Conservation (phyloP, 2,329 filamentous ascomycete species). For the Ciborinia camelliae region DNA sequence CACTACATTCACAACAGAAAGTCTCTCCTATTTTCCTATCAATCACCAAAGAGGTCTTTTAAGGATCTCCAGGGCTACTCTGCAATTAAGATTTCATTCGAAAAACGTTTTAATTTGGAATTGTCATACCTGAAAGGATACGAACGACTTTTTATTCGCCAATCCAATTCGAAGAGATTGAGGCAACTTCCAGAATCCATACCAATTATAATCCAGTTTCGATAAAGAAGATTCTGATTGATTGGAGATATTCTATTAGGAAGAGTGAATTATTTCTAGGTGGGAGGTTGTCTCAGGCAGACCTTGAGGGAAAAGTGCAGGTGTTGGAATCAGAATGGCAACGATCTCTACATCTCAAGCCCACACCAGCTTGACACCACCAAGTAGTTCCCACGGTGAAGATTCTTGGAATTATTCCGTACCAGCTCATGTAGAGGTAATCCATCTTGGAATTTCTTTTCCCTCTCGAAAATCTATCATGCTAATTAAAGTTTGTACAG, state of each 20-base stretch:
- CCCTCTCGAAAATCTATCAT: neutral
- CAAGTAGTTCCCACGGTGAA: constrained; percentile 35
- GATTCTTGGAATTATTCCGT: constrained; percentile 37
- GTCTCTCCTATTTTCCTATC: constrained; percentile 16
- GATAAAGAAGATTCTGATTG: neutral
- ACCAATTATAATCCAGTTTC: neutral
- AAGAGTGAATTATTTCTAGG: constrained; percentile 1
- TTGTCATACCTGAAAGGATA: neutral
- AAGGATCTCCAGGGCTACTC: neutral
- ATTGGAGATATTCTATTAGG: neutral
- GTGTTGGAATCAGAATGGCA: constrained; percentile 34
- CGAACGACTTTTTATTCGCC: neutral
- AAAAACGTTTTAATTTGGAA: neutral
- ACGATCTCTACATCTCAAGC: constrained; percentile 39
- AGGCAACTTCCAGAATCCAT: neutral
- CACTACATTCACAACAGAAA: constrained; percentile 7
- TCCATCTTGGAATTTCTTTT: constrained; percentile 12
- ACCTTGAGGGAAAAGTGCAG: too few species aligned
- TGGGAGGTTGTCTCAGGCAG: neutral
- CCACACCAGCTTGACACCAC: constrained; percentile 35
- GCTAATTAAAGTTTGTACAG: constrained; percentile 14
- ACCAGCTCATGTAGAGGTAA: constrained; percentile 34
- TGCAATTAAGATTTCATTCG: neutral
- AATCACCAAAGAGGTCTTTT: neutral
- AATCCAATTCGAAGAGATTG: neutral